A percentile compares a stretch with the other conserved stretches of the same genome.
Conservation (phyloP, 2,329 filamentous ascomycete species). For the Stachybotrys chartarum region DNA sequence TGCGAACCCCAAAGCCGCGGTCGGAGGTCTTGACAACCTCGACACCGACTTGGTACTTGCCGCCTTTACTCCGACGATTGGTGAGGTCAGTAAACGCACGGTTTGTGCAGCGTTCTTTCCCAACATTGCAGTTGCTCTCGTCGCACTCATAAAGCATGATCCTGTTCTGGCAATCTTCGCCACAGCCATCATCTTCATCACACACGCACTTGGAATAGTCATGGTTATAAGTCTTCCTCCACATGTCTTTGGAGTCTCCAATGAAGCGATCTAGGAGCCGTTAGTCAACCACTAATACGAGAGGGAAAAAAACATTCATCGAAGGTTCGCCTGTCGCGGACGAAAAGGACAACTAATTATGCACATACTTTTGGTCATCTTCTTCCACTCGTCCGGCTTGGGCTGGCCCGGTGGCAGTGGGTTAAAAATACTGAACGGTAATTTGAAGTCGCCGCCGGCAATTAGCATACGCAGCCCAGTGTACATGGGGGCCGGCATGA, state of each 20-base stretch:
- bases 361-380: constrained; percentile 78
- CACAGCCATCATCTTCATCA: constrained; percentile 70
- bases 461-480: constrained; percentile 65
- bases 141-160: constrained; percentile 98
- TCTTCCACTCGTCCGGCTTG: constrained; percentile 88
- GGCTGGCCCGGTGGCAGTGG: constrained; percentile 79
- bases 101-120: constrained; percentile 70
- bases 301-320: background rate
- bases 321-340: background rate
- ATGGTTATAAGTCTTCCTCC: constrained; percentile 71
- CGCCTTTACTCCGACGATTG: constrained; percentile 66
- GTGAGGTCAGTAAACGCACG: constrained; percentile 78
- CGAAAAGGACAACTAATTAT: background rate
- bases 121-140: constrained; percentile 76
- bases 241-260: constrained; percentile 70
- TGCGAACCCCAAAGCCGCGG: constrained; percentile 85
- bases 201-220: constrained; percentile 77
- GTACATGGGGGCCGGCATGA: constrained; percentile 73
- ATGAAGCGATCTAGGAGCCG: constrained; percentile 71
- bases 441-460: constrained; percentile 71
- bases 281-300: constrained; percentile 4
- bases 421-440: constrained; percentile 86
- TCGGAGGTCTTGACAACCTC: constrained; percentile 89
- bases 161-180: constrained; percentile 85
- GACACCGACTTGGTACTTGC: constrained; percentile 85